These are phyloP conservation scores for Backusella morwellensis DNA, from an alignment of 192 early-diverging fungal genomes.

Conservation along the genomic window DNA sequence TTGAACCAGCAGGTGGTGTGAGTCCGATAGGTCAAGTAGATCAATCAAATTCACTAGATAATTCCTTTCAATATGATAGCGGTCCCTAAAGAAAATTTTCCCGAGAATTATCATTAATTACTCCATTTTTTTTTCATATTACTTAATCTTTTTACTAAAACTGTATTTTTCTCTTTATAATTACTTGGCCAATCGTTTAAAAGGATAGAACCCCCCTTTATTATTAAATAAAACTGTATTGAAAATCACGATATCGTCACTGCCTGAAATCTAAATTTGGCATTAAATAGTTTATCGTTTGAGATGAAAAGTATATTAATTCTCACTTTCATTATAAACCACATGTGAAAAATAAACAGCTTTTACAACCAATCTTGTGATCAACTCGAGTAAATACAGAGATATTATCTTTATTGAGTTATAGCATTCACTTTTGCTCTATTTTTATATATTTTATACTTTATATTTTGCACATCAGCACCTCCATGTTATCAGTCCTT, in stretches of 20 bases:
- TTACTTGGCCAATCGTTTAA: neutral
- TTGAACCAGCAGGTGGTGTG: neutral
- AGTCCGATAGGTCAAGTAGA: conserved; percentile 5
- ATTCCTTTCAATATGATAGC: neutral
- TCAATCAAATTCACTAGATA: neutral
- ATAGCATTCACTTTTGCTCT: too few species aligned
- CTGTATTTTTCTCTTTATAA: neutral
- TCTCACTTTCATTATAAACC: too few species aligned
- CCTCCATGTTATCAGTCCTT: neutral
- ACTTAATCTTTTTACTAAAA: neutral
- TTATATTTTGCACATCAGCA: neutral
- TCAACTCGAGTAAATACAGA: neutral
- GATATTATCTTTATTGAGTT: too few species aligned
- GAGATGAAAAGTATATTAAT: too few species aligned
- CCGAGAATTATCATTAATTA: neutral
- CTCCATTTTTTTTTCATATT: neutral
- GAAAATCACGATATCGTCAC: neutral
- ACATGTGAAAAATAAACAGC: neutral
- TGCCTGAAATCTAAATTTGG: neutral
- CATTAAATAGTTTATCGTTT: neutral
- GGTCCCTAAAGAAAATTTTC: neutral
- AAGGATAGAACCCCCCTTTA: neutral
- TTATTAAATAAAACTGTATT: neutral
- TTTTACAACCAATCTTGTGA: neutral
- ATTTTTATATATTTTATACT: neutral